Evolutionary conservation across 331 rosid species (phyloP).

Genomic region (Pyracantha coccinea): DNA sequence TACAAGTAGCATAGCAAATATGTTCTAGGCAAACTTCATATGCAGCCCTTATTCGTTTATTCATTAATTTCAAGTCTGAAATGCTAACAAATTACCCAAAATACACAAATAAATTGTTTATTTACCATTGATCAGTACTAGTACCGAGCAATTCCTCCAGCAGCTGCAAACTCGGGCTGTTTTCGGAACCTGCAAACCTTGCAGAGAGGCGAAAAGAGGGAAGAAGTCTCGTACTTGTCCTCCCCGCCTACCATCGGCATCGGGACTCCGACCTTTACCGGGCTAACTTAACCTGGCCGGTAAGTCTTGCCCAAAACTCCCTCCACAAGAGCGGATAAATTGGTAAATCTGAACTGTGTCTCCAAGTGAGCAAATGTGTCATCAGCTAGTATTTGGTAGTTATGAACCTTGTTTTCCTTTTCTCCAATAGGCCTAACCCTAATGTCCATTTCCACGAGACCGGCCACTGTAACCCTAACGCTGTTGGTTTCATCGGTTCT

Average conservation of each 20-base stretch:
- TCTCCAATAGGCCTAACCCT: conserved; percentile 57
- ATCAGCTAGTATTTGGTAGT: conserved; percentile 44
- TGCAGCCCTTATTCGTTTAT: conserved; percentile 1
- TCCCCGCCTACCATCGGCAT: conserved; percentile 88
- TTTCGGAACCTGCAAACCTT: conserved; percentile 49
- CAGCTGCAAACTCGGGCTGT: conserved; percentile 6
- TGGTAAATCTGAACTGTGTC: conserved; percentile 54
- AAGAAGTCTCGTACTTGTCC: conserved; percentile 47
- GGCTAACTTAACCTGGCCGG: conserved; percentile 54
- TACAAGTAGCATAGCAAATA: background rate
- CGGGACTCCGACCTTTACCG: conserved; percentile 57
- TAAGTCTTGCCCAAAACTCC: conserved; percentile 76
- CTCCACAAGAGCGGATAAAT: conserved; percentile 41
- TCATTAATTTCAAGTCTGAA: background rate
- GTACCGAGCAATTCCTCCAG: conserved; percentile 30
- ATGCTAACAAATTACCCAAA: conserved; percentile 3
- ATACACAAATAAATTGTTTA: background rate
- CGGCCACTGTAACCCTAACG: conserved; percentile 41
- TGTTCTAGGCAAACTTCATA: background rate
- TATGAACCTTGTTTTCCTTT: conserved; percentile 57
- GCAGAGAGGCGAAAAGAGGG: conserved; percentile 51
- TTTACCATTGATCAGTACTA: conserved; percentile 15
- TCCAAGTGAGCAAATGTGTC: conserved; percentile 75
- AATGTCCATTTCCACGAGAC: conserved; percentile 53
- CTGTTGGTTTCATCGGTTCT: conserved; percentile 56